Evolutionary conservation across 495 filamentous ascomycete species (phyloP).

Genomic region (Hypomontagnella monticulosa): DNA sequence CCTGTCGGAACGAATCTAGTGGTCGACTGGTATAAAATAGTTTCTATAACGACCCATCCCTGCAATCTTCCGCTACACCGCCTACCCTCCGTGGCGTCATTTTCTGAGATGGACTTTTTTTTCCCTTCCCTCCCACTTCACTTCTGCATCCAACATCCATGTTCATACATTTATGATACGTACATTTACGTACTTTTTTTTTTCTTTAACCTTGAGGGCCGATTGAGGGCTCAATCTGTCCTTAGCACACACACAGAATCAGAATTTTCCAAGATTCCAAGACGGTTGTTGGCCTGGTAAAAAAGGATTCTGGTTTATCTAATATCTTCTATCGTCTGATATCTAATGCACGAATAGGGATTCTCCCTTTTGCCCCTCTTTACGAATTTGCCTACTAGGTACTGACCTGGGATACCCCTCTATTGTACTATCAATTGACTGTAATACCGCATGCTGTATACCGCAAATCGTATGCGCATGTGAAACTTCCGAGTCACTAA

Average conservation of each 20-base stretch:
- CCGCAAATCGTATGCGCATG: too few relatives aligned
- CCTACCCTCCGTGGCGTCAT: conserved; percentile 34
- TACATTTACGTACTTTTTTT: conserved; percentile 5
- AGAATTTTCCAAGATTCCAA: background rate
- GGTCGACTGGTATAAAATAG: background rate
- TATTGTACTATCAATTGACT: conserved; percentile 16
- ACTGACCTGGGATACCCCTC: conserved; percentile 19
- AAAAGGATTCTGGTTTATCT: background rate
- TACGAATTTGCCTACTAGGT: too few relatives aligned
- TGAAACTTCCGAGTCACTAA: conserved; percentile 23
- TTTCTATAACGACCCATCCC: conserved; percentile 9
- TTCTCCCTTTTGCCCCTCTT: conserved; percentile 35
- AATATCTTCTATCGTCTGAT: conserved; percentile 8
- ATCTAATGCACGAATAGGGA: conserved; percentile 41
- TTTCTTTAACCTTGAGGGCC: conserved; percentile 26
- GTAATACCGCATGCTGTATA: conserved; percentile 12
- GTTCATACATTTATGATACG: conserved; percentile 4
- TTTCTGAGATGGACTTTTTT: conserved; percentile 18
- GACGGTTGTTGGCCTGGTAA: conserved; percentile 11
- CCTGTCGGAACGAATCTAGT: conserved; percentile 10
- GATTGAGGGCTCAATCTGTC: conserved; percentile 18
- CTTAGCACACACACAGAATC: background rate
- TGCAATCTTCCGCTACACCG: conserved; percentile 33
- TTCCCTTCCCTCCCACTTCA: conserved; percentile 1
- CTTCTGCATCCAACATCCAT: conserved; percentile 16